Evolutionary conservation across 768 basidiomycete species (phyloP).

Genomic region (Rhodotorula paludigena): DNA sequence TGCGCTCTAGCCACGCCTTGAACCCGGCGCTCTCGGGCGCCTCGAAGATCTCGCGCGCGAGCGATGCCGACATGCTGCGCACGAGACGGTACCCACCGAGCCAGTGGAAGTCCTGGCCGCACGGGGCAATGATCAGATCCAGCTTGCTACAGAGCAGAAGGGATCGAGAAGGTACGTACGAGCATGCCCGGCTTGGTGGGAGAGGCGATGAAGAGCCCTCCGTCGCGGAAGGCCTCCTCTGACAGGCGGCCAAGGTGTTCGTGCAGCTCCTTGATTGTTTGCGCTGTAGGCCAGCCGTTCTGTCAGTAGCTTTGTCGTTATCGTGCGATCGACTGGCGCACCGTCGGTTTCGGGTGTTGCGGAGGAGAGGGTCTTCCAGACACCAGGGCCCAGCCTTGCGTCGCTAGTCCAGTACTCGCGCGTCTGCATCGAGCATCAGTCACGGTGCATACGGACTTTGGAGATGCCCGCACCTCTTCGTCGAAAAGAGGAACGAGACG

Average conservation of each 20-base stretch:
- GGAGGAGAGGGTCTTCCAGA: background rate
- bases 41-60: conserved; percentile 3
- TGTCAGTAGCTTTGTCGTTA: background rate
- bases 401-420: background rate
- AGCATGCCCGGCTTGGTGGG: background rate
- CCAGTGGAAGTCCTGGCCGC: conserved; percentile 13
- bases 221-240: background rate
- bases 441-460: too few species aligned
- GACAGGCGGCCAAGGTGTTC: background rate
- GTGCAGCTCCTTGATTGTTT: background rate
- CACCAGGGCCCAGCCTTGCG: background rate
- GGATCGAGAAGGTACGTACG: background rate
- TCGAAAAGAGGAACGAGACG: conserved; percentile 5
- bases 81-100: conserved; percentile 1
- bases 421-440: background rate
- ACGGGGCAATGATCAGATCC: too few species aligned
- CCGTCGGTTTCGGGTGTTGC: background rate
- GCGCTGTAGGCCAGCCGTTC: background rate
- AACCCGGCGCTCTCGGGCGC: background rate
- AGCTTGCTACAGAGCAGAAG: background rate
- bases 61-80: conserved; percentile 2
- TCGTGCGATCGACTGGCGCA: too few species aligned
- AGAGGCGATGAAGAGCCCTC: background rate
- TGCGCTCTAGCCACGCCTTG: conserved; percentile 1
- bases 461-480: background rate